phyloP scores from a whole-genome alignment of 345 rosid species.

The Orychophragmus violaceus region DNA sequence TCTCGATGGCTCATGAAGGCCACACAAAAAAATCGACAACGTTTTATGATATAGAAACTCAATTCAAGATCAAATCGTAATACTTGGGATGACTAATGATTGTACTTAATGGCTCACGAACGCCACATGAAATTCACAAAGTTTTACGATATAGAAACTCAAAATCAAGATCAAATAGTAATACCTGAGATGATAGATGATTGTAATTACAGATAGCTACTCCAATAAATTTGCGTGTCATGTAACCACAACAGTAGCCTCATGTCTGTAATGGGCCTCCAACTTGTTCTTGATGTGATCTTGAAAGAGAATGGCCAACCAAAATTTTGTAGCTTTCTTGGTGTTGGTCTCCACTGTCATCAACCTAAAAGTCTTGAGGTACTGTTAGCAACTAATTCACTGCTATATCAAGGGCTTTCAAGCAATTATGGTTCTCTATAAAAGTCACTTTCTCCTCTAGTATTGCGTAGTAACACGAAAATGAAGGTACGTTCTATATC shows the following conservation, averaged over 20 bases:
- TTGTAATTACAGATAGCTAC: conserved; percentile 28
- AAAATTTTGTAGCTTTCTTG: conserved; percentile 61
- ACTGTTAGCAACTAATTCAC: conserved; percentile 44
- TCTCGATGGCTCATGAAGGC: background rate
- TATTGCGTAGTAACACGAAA: conserved; percentile 33
- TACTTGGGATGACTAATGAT: background rate
- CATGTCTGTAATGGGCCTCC: conserved; percentile 29
- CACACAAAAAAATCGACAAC: background rate
- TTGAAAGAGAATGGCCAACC: conserved; percentile 67
- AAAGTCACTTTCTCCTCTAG: conserved; percentile 32
- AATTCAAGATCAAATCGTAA: background rate
- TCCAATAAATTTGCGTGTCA: conserved; percentile 25
- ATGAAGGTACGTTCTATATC: conserved; percentile 59
- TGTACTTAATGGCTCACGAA: background rate
- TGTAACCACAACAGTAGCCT: conserved; percentile 31
- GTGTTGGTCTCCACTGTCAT: conserved; percentile 49
- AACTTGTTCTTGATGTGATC: conserved; percentile 49
- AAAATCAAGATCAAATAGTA: background rate
- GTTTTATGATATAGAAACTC: background rate
- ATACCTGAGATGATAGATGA: conserved; percentile 23
- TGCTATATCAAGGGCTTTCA: conserved; percentile 22
- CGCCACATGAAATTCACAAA: background rate
- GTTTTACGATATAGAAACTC: background rate
- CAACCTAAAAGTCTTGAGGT: conserved; percentile 34
- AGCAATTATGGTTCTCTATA: conserved; percentile 29